Base-by-base conservation (phyloP, 2,329 filamentous ascomycete species). In the Chaetothyriales sp. region DNA sequence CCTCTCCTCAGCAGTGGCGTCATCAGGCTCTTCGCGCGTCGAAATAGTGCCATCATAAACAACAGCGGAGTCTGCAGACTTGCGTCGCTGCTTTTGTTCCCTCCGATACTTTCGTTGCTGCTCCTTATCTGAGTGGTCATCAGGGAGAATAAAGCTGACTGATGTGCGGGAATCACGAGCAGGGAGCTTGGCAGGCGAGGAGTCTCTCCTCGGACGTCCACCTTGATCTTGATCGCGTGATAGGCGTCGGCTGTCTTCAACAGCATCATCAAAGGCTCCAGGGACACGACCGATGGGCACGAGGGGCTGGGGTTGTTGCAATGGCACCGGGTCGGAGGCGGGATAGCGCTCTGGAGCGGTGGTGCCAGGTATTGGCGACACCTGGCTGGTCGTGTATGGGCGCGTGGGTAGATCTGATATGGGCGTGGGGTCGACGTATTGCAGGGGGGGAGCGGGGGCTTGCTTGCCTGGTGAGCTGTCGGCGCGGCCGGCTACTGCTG, bases 231-330 rank as follows among this genome's bases (percentile, higher is more conserved):
- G 32, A 20, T 12, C 45, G 5, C n/a, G 26, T 39, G 3, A 6
- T 15, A 7, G 2, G 20, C 8, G 22, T 32, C 25, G 45, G 9
- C 19, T 25, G 20, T 47, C 45, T 15, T 47, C 26, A 28, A 18
- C 10, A 18, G 43, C 48, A 7, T 50, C 43, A 9, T 55, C 26
- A 39, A 56, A 51, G 26, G 54, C 61, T 55, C 5, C 60, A 51
- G 22, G 58, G 19, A 47, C 19, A 18, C 18, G 76, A 39, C 81
- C 81, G 2, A 93, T 79, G 0, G 85, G 86, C 2, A 77, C 73
- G 52, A 86, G 76, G 1, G 89, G 89, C 59, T 88, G 83, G 2
- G 89, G 89, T 60, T 94, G 86, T 63, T 92, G 84, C n/a, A 95
- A 73, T 9, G 81, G 80, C 28, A 87, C 61, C 25, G 60, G 57